Evolutionary conservation across 805 yeast species (phyloP).

Genomic region (Middelhovenomyces tepae): DNA sequence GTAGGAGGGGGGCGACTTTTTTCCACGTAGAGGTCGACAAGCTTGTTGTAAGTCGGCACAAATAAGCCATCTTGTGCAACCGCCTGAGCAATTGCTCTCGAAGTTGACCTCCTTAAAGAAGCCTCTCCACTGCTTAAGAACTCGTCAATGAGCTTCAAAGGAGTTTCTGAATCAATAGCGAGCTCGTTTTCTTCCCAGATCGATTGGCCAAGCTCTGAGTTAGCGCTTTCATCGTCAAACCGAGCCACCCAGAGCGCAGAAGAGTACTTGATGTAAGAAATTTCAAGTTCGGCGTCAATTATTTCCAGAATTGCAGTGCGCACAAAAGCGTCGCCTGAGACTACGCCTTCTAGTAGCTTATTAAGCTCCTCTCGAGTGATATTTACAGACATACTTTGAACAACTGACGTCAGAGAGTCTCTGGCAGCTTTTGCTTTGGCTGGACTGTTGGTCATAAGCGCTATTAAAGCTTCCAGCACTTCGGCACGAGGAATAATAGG

Average conservation of each 20-base stretch:
- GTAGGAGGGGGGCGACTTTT: conserved; percentile 71
- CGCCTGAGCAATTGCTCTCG: conserved; percentile 60
- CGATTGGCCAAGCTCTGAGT: conserved; percentile 59
- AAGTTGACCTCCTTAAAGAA: conserved; percentile 65
- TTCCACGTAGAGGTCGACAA: conserved; percentile 49
- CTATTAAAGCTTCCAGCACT: conserved; percentile 52
- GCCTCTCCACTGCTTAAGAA: conserved; percentile 49
- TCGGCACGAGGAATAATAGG: conserved; percentile 59
- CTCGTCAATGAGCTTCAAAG: conserved; percentile 38
- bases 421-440: conserved; percentile 73
- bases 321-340: conserved; percentile 61
- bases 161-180: conserved; percentile 39
- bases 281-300: conserved; percentile 66
- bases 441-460: conserved; percentile 56
- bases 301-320: conserved; percentile 75
- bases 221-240: conserved; percentile 60
- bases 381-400: conserved; percentile 65
- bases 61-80: conserved; percentile 30
- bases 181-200: conserved; percentile 77
- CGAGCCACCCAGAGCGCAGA: conserved; percentile 71
- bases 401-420: conserved; percentile 69
- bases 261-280: conserved; percentile 37
- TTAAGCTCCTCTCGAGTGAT: conserved; percentile 48
- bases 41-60: conserved; percentile 31
- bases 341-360: conserved; percentile 45